These are phyloP conservation scores for Ophiostoma montium DNA, from an alignment of 2,329 filamentous ascomycete species.

Conservation along the genomic window DNA sequence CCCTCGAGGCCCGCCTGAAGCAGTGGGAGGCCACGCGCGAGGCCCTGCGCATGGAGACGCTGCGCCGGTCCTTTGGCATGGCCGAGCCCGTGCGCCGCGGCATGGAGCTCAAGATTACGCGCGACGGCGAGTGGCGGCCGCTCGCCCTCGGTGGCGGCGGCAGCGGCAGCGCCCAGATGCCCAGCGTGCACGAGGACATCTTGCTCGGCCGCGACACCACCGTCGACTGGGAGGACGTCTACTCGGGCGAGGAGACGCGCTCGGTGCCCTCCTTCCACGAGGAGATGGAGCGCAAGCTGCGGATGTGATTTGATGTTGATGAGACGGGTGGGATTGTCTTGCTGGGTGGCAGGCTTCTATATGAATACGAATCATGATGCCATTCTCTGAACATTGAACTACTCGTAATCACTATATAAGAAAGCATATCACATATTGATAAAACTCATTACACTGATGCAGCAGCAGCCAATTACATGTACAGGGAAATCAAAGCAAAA, in stretches of 20 bases:
- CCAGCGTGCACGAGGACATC: conserved; percentile 78
- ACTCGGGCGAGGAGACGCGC: conserved; percentile 61
- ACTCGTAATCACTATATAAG: too few relatives aligned
- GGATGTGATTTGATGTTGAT: conserved; percentile 44
- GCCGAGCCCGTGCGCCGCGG: conserved; percentile 82
- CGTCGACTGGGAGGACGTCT: conserved; percentile 90
- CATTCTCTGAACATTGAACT: too few relatives aligned
- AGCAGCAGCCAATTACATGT: not conserved
- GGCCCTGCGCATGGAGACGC: conserved; percentile 69
- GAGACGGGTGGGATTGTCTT: too few relatives aligned
- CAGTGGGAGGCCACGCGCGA: conserved; percentile 88
- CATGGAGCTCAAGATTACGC: conserved; percentile 88
- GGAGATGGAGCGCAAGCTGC: conserved; percentile 87
- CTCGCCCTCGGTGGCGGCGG: conserved; percentile 47
- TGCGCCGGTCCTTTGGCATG: conserved; percentile 79
- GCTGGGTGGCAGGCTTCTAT: too few relatives aligned
- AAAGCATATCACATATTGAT: too few relatives aligned
- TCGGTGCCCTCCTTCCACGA: conserved; percentile 64
- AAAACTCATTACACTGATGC: too few relatives aligned
- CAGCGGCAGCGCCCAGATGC: conserved; percentile 20
- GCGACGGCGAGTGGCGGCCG: conserved; percentile 68
- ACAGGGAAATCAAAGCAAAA: not conserved
- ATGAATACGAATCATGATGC: too few relatives aligned
- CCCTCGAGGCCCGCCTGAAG: conserved; percentile 78
- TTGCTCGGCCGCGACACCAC: conserved; percentile 63